Evolutionary conservation across 768 basidiomycete genomes (phyloP), one percentile per base, ranked within the genome.

Genomic region (Podaxis carcinomalis): DNA sequence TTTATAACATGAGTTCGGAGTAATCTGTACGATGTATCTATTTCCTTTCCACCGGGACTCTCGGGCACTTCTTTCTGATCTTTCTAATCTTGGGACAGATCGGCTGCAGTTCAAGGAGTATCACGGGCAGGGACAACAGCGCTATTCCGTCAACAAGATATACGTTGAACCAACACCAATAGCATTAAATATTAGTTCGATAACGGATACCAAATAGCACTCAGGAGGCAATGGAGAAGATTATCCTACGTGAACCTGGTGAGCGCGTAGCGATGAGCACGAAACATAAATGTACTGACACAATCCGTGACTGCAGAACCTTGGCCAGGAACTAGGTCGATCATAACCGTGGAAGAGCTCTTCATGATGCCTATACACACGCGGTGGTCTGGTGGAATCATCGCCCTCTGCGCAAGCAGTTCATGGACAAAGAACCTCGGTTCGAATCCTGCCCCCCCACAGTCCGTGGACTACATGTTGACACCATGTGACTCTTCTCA

Each of bases 101-200:
- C 23, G 23, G 73, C 59, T 70, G 69, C 19, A 86, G 73, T 25
- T 79, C 74, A 21, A 87, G 61, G 66, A 76, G 84, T 42, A 84
- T 68, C 54, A 85, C 69, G 0, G 88, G 88, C 3, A 77, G 64
- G 21, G 77, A 73, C 0, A 81, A 65, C 7, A 83, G 60, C 56
- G 78, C 74, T 35, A 88, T 66, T 3, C 80, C 80, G 76, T 79
- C n/a, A 89, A 74, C 11, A 90, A 69, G 28, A 85, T 75, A 66
- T 88, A 91, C 2, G 89, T 83, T 86, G 87, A 91, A 5, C 89
- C 89, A 4, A 78, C 65, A 11, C 84, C 83, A 19, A 92, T 73
- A 1, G 76, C 80, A 16, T 77, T 76, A 39, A 89, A 72, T 23
- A 90, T 80, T 10, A 83, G 69, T 59, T 89, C 80, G 46, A 90